A percentile compares a stretch with the other conserved stretches of the same genome.
These are phyloP conservation scores for Scutellaria minor DNA, from an alignment of 257 asterid genomes.

Conservation along the genomic window DNA sequence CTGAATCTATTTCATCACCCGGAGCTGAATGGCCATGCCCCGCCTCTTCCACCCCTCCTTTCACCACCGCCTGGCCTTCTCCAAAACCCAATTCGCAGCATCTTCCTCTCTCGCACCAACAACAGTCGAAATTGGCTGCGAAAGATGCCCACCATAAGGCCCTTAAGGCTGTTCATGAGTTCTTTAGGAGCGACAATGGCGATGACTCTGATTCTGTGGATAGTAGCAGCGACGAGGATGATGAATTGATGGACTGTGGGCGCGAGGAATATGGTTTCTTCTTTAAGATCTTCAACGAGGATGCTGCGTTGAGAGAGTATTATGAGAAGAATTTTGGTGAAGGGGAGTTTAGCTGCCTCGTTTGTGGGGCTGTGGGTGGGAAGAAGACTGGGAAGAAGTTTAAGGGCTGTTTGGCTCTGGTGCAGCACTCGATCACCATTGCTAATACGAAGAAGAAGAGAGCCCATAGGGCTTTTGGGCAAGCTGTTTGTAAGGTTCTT, in stretches of 20 bases:
- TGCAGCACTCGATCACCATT: conserved; percentile 62
- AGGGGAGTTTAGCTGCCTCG: conserved; percentile 74
- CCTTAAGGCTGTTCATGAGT: conserved; percentile 40
- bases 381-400: conserved; percentile 60
- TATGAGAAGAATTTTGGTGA: conserved; percentile 52
- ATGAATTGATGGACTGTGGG: conserved; percentile 35
- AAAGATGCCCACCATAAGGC: conserved; percentile 56
- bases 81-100: conserved; percentile 33
- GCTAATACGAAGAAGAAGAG: conserved; percentile 58
- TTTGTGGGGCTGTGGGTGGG: conserved; percentile 64
- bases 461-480: conserved; percentile 72
- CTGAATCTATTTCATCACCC: conserved; percentile 36
- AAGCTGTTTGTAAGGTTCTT: conserved; percentile 70
- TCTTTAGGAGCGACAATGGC: conserved; percentile 32
- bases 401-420: conserved; percentile 69
- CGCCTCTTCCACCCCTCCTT: conserved; percentile 38
- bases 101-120: conserved; percentile 42
- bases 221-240: conserved; percentile 51
- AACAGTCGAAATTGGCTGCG: conserved; percentile 38
- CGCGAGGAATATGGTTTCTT: conserved; percentile 48
- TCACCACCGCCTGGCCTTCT: conserved; percentile 47
- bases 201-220: conserved; percentile 42
- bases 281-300: conserved; percentile 54
- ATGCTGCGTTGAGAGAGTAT: conserved; percentile 51
- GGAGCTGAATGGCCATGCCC: conserved; percentile 64